Evolutionary conservation across 2,329 filamentous ascomycete species (phyloP).

Genomic region (Sarocladium kiliense): DNA sequence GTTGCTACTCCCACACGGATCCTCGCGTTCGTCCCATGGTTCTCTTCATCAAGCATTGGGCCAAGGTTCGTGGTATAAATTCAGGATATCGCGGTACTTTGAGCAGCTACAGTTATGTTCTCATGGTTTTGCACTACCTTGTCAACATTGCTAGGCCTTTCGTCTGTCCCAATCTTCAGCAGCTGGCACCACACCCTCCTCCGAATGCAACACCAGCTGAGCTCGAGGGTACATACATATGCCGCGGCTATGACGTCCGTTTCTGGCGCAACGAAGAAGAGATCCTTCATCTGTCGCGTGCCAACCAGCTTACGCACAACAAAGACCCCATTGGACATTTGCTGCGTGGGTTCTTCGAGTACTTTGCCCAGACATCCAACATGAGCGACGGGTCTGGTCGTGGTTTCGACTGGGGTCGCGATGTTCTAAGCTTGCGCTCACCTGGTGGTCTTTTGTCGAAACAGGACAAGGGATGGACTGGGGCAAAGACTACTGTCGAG

Average conservation of each 20-base stretch:
- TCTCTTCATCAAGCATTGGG: constrained; percentile 87
- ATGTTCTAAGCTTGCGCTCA: constrained; percentile 74
- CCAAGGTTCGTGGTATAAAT: constrained; percentile 80
- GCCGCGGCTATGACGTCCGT: constrained; percentile 63
- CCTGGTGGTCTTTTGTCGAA: constrained; percentile 67
- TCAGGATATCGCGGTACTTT: constrained; percentile 80
- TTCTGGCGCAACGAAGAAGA: constrained; percentile 75
- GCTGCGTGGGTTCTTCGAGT: constrained; percentile 81
- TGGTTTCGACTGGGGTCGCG: constrained; percentile 74
- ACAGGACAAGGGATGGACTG: constrained; percentile 77
- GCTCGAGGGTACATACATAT: constrained; percentile 25
- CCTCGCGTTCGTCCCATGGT: constrained; percentile 71
- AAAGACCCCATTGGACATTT: constrained; percentile 64
- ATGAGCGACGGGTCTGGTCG: constrained; percentile 45
- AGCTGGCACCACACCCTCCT: constrained; percentile 40
- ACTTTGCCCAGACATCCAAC: constrained; percentile 62
- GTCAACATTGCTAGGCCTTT: constrained; percentile 77
- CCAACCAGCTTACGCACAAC: constrained; percentile 62
- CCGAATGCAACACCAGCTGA: constrained; percentile 20
- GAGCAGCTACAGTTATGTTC: constrained; percentile 83
- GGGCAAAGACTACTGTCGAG: constrained; percentile 52
- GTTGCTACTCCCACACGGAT: constrained; percentile 79
- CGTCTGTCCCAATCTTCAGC: constrained; percentile 79
- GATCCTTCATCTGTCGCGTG: constrained; percentile 55
- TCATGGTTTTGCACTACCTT: constrained; percentile 89